Conservation (phyloP, 2,329 filamentous ascomycete species). For the Fusarium chaquense region DNA sequence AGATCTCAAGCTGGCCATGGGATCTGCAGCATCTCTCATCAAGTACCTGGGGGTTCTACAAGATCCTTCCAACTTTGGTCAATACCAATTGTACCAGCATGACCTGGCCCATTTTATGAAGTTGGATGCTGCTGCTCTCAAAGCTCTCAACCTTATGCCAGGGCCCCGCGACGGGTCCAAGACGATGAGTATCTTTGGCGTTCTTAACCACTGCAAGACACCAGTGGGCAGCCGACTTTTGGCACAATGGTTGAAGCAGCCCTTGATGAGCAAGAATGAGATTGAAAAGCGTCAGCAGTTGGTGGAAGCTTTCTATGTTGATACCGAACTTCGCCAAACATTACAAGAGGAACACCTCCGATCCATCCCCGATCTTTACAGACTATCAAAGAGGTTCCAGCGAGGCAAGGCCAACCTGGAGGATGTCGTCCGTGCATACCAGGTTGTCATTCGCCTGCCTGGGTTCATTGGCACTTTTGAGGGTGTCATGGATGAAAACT, state of each 20-base stretch:
- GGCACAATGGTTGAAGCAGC: conserved; percentile 97
- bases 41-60: conserved; percentile 93
- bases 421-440: conserved; percentile 95
- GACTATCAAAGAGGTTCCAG: conserved; percentile 94
- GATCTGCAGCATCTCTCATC: conserved; percentile 90
- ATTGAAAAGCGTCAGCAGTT: conserved; percentile 94
- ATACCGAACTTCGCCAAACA: conserved; percentile 92
- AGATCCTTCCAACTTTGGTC: conserved; percentile 93
- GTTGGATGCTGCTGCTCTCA: conserved; percentile 91
- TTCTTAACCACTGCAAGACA: conserved; percentile 98
- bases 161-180: conserved; percentile 95
- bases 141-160: conserved; percentile 96
- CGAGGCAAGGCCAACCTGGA: conserved; percentile 90
- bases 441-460: conserved; percentile 91
- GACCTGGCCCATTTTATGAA: conserved; percentile 99
- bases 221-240: conserved; percentile 89
- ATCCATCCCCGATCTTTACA: conserved; percentile 92
- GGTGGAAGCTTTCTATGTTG: conserved; percentile 92
- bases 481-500: conserved; percentile 93
- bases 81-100: conserved; percentile 97
- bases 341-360: conserved; percentile 97
- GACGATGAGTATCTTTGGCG: conserved; percentile 94
- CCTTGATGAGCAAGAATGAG: conserved; percentile 88
- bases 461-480: conserved; percentile 91
- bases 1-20: conserved; percentile 95